Conservation (phyloP, 208 protist genomes). For the Leishmania lainsoni region DNA sequence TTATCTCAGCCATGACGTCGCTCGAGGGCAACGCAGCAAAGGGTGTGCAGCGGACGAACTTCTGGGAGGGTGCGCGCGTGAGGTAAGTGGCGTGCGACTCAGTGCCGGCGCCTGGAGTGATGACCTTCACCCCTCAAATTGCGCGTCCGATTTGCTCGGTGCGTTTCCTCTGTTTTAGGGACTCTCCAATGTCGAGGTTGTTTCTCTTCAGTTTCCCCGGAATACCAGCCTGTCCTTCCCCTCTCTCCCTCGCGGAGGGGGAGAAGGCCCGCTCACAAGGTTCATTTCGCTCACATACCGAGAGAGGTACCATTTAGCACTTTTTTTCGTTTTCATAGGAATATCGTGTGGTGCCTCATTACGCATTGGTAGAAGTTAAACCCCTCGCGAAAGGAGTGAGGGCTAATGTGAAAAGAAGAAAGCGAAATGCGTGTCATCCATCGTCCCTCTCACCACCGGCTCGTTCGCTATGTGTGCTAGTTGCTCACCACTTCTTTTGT, state of each 20-base stretch:
- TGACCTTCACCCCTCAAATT: background rate
- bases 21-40: conserved; percentile 82
- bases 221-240: background rate
- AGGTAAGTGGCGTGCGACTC: conserved; percentile 41
- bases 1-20: conserved; percentile 91
- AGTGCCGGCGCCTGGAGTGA: background rate
- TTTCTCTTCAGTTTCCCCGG: background rate
- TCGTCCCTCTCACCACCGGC: background rate
- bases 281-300: background rate
- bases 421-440: background rate
- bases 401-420: background rate
- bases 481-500: background rate
- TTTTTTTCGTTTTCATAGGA: conserved; percentile 3
- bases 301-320: conserved; percentile 7
- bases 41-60: conserved; percentile 80
- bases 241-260: background rate
- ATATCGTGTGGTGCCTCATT: background rate
- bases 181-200: background rate
- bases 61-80: conserved; percentile 75
- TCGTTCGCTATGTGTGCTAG: background rate
- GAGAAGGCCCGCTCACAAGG: background rate
- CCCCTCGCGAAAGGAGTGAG: background rate
- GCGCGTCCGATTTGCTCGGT: background rate
- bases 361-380: conserved; percentile 9
- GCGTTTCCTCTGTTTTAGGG: background rate